Base-by-base conservation (phyloP, 2,329 filamentous ascomycete species). In the Beauveria pseudobassiana region DNA sequence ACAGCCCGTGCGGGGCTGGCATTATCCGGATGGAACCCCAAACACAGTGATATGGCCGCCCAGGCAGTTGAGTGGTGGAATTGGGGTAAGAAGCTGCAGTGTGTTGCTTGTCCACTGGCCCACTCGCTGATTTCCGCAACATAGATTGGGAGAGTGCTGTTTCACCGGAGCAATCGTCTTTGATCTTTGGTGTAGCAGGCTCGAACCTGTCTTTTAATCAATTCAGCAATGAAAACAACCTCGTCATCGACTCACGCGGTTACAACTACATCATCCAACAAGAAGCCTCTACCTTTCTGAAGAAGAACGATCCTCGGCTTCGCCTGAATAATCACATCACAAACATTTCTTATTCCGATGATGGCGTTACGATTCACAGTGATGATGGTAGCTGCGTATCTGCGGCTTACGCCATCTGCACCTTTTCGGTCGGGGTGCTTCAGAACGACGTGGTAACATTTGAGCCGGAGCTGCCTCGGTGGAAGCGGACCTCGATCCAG, bases 341-440 rank as follows among this genome's bases (percentile, higher is more conserved):
- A 0, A 74, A 78, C 2, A 77, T 89, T 38, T 71, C 75, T 5
- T 86, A 87, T 68, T 76, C 76, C 0, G 68, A 78, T 3, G 66
- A 77, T 1, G 79, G 80, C 3, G 84, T 88, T 1, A 82, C 74
- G 1, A 72, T 88, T 12, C 71, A 76, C 54, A 81, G 78, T 28
- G 71, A 77, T 2, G 79, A 85, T 61, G 84, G 82, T 2, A 78
- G 72, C 59, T 87, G 85, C 65, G 73, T 87, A 22, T 70, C 77
- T 51, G 85, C 86, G 1, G 80, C 82, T 7, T 86, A 87, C 64
- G 87, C 86, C 1, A 81, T 90, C 63, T 82, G 80, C 66, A 90
- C 87, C 0, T 89, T 90, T 70, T 87, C 85, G 0, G 72, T 90
- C 0, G 87, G 87, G 1, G 87, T 90, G 0, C 74, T 90, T 1